Conservation (phyloP, 2,329 filamentous ascomycete species). For the Neurospora crassa region DNA sequence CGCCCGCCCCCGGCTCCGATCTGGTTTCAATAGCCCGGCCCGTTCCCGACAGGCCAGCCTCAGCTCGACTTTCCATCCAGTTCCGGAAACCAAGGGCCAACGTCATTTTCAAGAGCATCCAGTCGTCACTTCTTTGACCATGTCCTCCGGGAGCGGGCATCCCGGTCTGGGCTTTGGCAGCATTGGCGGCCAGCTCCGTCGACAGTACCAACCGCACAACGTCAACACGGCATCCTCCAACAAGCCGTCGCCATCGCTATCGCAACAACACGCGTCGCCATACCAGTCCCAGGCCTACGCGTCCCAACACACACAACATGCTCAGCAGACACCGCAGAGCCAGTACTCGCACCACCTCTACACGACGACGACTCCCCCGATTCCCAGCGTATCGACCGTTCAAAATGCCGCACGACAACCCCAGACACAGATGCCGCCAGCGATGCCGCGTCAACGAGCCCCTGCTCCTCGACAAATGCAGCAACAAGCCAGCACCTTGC, state of each 20-base stretch:
- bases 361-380: constrained; percentile 35
- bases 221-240: constrained; percentile 40
- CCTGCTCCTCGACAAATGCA: constrained; percentile 37
- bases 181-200: constrained; percentile 31
- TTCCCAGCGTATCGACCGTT: constrained; percentile 37
- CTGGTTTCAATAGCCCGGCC: too few relatives aligned
- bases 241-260: constrained; percentile 43
- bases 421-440: constrained; percentile 37
- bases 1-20: constrained; percentile 8
- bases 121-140: constrained; percentile 7
- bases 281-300: constrained; percentile 46
- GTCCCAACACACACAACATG: constrained; percentile 39
- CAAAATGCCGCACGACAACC: constrained; percentile 33
- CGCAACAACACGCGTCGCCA: constrained; percentile 40
- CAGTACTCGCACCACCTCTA: constrained; percentile 46
- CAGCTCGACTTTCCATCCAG: neutral
- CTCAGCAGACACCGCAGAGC: constrained; percentile 39
- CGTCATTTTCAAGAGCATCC: neutral
- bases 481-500: constrained; percentile 23
- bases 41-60: too few relatives aligned
- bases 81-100: constrained; percentile 17
- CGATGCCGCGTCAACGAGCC: constrained; percentile 35
- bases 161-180: constrained; percentile 43
- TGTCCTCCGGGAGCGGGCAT: constrained; percentile 37
- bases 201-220: constrained; percentile 32